Evolutionary conservation across 352 stramenopile genomes (phyloP).

Genomic region (Chrysophaeum taylorii): DNA sequence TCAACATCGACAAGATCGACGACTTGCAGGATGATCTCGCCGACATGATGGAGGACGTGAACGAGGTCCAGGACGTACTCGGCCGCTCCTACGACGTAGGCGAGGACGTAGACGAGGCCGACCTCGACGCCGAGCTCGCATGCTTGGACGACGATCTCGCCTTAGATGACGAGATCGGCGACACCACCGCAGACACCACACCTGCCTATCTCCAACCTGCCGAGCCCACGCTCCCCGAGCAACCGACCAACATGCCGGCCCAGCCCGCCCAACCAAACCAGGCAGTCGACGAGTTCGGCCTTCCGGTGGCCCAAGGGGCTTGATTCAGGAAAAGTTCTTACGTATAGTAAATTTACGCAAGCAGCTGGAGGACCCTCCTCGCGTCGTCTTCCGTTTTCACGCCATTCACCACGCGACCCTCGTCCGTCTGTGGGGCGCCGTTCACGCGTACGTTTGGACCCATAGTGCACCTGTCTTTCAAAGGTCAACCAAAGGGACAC

Average conservation of each 20-base stretch:
- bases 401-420: not conserved
- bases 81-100: constrained; percentile 85
- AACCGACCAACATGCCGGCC: constrained; percentile 31
- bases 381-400: not conserved
- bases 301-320: constrained; percentile 6
- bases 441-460: not conserved
- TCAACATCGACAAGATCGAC: constrained; percentile 89
- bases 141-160: constrained; percentile 82
- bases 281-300: constrained; percentile 17
- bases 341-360: too few relatives aligned
- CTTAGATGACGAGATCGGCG: constrained; percentile 48
- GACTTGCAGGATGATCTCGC: constrained; percentile 91
- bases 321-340: too few relatives aligned
- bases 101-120: constrained; percentile 82
- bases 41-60: constrained; percentile 93
- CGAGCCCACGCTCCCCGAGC: constrained; percentile 32
- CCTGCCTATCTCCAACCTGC: constrained; percentile 44
- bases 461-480: too few relatives aligned
- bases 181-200: constrained; percentile 30
- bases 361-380: too few relatives aligned
- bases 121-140: constrained; percentile 84
- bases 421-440: not conserved
- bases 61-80: constrained; percentile 93
- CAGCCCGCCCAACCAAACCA: not conserved
- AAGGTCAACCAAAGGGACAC: too few relatives aligned